A percentile compares a stretch with the other conserved stretches of the same genome.
Evolutionary conservation across 176 grass and related monocot species (phyloP).

Genomic region (Alopecurus myosuroides): DNA sequence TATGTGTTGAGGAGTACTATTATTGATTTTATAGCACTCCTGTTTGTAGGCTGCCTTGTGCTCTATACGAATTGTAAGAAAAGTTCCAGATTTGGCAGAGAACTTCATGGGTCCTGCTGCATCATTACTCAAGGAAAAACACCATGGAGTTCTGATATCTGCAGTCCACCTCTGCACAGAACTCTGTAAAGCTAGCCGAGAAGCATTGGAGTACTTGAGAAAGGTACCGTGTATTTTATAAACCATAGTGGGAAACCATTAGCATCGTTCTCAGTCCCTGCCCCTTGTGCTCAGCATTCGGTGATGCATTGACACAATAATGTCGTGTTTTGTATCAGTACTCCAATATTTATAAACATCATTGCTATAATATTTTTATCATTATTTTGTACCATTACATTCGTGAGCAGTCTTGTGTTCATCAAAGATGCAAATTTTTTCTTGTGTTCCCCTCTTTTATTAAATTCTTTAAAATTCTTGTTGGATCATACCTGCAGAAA

Average conservation of each 20-base stretch:
- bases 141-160: slow-evolving; percentile 92
- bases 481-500: not conserved
- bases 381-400: not conserved
- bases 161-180: slow-evolving; percentile 88
- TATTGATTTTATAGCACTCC: slow-evolving; percentile 17
- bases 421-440: not conserved
- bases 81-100: slow-evolving; percentile 95
- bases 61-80: slow-evolving; percentile 90
- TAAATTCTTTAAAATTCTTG: not conserved
- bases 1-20: not conserved
- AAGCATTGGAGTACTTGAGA: slow-evolving; percentile 78
- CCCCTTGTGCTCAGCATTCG: not conserved
- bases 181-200: slow-evolving; percentile 86
- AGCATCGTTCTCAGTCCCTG: not conserved
- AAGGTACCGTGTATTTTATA: slow-evolving; percentile 45
- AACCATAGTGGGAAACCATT: not conserved
- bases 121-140: slow-evolving; percentile 94
- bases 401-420: not conserved
- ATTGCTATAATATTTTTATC: not conserved
- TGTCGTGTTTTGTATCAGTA: too few relatives aligned
- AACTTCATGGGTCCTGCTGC: slow-evolving; percentile 70
- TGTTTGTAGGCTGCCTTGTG: slow-evolving; percentile 85
- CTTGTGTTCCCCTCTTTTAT: not conserved
- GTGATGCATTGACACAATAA: not conserved
- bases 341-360: too few relatives aligned